Evolutionary conservation across 345 rosid genomes (phyloP), one percentile per base, ranked within the genome.

Genomic region (Toxicodendron radicans): DNA sequence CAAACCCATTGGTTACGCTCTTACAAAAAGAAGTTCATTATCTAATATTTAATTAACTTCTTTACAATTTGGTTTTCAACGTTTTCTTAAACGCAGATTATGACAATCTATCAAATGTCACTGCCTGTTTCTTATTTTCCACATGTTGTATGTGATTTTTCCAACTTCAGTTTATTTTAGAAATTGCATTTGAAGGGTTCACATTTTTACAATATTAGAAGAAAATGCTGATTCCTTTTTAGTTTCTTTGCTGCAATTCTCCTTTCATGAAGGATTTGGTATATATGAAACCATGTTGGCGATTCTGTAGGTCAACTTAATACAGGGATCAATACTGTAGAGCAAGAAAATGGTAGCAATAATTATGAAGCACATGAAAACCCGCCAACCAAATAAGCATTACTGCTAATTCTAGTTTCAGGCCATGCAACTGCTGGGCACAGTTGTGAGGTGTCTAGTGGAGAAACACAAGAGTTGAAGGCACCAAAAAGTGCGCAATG

Each of bases 1-100:
- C 79, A 63, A 73, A 68, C 58, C 32, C 27, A 46, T 32, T 72
- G 18, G 72, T 43, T 58, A 67, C 66, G 62, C 73, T 52, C 18
- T 18, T 10, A n/a, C 11, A 17, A 51, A 33, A 27, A 21, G 27
- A 27, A 16, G 18, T n/a, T 11, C 14, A 16, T 18, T 12, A 7
- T 7, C 24, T 24, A 52, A 11, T 56, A 23, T 57, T 57, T 13
- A 11, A 4, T 58, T 41, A 48, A 18, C 10, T 58, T 8, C 66
- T 43, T 70, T 64, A 33, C 27, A 13, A 11, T 16, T 65, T 41
- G 64, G 32, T 59, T 68, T 23, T 49, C 18, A 20, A 33, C 30
- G 13, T 35, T 30, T 64, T 17, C 33, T 7, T 58, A 20, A 46
- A 61, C 66, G 48, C 73, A 67, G 17, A 56, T 24, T 45, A 24